Conservation (phyloP, 805 yeast species). For the Nakazawaea anatomiae region DNA sequence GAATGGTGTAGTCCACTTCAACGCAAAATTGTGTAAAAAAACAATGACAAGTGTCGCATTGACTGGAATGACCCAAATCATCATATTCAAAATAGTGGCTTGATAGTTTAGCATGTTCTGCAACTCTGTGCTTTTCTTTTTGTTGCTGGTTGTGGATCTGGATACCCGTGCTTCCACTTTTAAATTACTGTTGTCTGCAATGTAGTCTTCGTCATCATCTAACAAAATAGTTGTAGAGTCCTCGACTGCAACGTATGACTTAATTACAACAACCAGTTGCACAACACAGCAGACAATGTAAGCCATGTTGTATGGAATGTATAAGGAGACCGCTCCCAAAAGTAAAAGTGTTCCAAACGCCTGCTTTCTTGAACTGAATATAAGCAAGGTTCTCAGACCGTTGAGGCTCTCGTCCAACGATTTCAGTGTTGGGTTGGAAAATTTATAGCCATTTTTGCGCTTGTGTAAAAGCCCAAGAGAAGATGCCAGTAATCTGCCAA, state of each 20-base stretch:
- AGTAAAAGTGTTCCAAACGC: slow-evolving; percentile 30
- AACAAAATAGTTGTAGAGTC: not conserved
- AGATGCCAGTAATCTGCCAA: slow-evolving; percentile 10
- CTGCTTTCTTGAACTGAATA: slow-evolving; percentile 22
- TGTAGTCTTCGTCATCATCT: not conserved
- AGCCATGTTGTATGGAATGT: slow-evolving; percentile 79
- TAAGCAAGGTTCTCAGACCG: not conserved
- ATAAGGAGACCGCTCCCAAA: slow-evolving; percentile 45
- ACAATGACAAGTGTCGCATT: slow-evolving; percentile 75
- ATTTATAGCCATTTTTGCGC: not conserved
- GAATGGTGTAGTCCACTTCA: slow-evolving; percentile 80
- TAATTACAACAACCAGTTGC: slow-evolving; percentile 50
- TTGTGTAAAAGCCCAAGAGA: not conserved
- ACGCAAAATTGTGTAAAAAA: slow-evolving; percentile 71
- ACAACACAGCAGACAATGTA: slow-evolving; percentile 53
- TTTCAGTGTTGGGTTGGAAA: not conserved
- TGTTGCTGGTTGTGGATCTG: not conserved
- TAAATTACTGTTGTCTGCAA: not conserved
- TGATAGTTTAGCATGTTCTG: slow-evolving; percentile 49
- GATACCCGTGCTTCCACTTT: slow-evolving; percentile 5
- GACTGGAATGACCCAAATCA: slow-evolving; percentile 77
- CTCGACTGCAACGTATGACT: slow-evolving; percentile 15
- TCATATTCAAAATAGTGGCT: slow-evolving; percentile 53
- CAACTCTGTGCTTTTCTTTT: not conserved
- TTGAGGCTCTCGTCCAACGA: not conserved